These are phyloP conservation scores for Canna indica DNA, from an alignment of 176 grass and related monocot species.

Conservation along the genomic window DNA sequence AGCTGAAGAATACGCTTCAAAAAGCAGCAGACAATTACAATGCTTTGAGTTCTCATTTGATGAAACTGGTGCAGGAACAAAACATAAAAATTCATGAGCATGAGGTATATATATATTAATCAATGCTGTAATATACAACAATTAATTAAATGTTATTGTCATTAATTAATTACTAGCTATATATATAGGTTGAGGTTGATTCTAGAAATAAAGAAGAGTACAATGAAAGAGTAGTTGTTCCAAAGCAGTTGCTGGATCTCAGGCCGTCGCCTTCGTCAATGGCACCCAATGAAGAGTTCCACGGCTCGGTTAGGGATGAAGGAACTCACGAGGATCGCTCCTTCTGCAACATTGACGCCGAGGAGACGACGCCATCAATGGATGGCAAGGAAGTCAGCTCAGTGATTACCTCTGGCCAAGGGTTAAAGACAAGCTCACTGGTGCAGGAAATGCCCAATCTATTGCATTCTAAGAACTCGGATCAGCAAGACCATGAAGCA, in stretches of 20 bases:
- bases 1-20: slow-evolving; percentile 52
- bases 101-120: background rate
- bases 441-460: slow-evolving; percentile 18
- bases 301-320: background rate
- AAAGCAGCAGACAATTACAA: slow-evolving; percentile 73
- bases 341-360: background rate
- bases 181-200: background rate
- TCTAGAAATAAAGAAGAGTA: background rate
- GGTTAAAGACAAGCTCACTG: no score
- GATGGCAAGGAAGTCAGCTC: slow-evolving; percentile 14
- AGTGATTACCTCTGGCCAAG: no score
- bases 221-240: slow-evolving; percentile 21
- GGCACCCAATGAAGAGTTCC: slow-evolving; percentile 1
- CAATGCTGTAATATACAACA: background rate
- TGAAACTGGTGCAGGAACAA: slow-evolving; percentile 50
- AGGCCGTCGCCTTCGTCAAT: slow-evolving; percentile 12
- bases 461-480: slow-evolving; percentile 22
- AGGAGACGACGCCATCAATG: slow-evolving; percentile 30
- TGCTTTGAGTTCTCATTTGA: slow-evolving; percentile 61
- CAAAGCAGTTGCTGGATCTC: slow-evolving; percentile 49
- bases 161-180: background rate
- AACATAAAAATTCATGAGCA: background rate
- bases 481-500: slow-evolving; percentile 46
- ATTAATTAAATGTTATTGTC: background rate
- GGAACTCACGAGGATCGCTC: background rate